A percentile compares a stretch with the other conserved stretches of the same genome.
phyloP scores from a whole-genome alignment of 2,329 filamentous ascomycete genomes.

The Fusarium sp. region DNA sequence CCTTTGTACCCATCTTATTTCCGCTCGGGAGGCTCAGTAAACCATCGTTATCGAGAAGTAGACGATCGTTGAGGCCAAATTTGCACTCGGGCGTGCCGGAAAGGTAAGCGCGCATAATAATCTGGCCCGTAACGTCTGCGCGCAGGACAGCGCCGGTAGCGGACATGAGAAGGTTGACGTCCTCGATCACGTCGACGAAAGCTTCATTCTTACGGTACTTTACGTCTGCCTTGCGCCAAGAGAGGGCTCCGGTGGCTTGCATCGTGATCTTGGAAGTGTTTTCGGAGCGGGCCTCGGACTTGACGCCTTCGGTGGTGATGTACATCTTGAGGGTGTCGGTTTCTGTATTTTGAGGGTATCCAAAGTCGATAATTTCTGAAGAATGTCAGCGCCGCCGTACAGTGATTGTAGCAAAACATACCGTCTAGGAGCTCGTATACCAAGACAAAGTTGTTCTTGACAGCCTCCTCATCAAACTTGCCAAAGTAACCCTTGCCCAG shows the following conservation, averaged over 20 bases:
- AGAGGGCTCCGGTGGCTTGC: conserved; percentile 97
- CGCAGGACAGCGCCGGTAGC: conserved; percentile 93
- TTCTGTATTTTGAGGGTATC: conserved; percentile 98
- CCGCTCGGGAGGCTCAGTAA: conserved; percentile 75
- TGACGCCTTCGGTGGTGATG: conserved; percentile 98
- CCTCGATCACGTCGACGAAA: conserved; percentile 99
- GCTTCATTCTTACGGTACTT: conserved; percentile 99
- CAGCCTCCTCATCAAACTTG: conserved; percentile 98
- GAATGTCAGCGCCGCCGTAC: neutral
- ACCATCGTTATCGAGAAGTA: conserved; percentile 85
- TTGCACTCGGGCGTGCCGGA: conserved; percentile 98
- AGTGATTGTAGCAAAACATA: conserved; percentile 51
- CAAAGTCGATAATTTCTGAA: conserved; percentile 96
- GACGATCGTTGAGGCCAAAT: conserved; percentile 95
- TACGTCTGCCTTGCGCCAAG: conserved; percentile 96
- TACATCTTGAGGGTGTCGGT: conserved; percentile 99
- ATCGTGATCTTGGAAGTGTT: conserved; percentile 99
- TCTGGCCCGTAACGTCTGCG: conserved; percentile 96
- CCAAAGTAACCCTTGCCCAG: conserved; percentile 97
- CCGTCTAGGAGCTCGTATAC: conserved; percentile 97
- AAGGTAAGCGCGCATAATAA: conserved; percentile 98
- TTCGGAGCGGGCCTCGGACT: conserved; percentile 85
- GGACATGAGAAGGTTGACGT: conserved; percentile 99
- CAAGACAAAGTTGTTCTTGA: conserved; percentile 99
- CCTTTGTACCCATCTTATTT: conserved; percentile 84